A percentile compares a stretch with the other conserved stretches of the same genome.
Conservation (phyloP, 1,284 basidiomycete genomes). For the Schizophyllum amplum region DNA sequence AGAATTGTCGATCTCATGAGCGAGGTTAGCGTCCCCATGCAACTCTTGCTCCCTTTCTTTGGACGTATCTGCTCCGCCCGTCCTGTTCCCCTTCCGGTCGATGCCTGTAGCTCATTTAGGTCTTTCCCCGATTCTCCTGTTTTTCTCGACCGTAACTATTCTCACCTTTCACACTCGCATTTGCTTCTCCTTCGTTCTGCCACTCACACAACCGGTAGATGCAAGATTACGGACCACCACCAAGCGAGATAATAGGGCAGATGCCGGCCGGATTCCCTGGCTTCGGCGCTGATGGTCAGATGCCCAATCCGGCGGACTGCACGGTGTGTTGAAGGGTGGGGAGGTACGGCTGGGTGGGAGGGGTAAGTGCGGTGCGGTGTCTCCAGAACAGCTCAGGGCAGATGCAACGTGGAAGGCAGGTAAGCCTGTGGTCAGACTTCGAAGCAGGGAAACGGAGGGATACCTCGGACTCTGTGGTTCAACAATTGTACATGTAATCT, state of each 20-base stretch:
- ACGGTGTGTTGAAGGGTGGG: too few relatives aligned
- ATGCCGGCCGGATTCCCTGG: neutral
- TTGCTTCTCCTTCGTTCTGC: neutral
- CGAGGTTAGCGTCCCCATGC: conserved; percentile 38
- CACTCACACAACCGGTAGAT: neutral
- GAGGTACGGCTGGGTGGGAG: too few relatives aligned
- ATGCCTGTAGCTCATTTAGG: too few relatives aligned
- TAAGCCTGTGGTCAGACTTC: too few relatives aligned
- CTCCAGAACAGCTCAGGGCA: too few relatives aligned
- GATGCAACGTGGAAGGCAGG: too few relatives aligned
- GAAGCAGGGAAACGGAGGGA: too few relatives aligned
- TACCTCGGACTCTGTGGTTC: too few relatives aligned
- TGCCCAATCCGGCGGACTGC: neutral
- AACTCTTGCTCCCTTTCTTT: neutral
- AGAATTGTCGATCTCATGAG: conserved; percentile 68
- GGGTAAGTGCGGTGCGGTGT: too few relatives aligned
- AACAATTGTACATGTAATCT: too few relatives aligned
- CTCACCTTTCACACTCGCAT: conserved; percentile 3
- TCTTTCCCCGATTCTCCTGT: neutral
- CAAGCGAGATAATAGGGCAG: neutral
- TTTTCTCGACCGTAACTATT: conserved; percentile 13
- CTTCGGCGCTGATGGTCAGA: neutral
- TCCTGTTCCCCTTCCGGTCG: too few relatives aligned
- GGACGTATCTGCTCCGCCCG: too few relatives aligned
- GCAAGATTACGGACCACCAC: neutral